These are phyloP conservation scores for Colletotrichum spinosum DNA, from an alignment of 2,329 filamentous ascomycete species.

Conservation along the genomic window DNA sequence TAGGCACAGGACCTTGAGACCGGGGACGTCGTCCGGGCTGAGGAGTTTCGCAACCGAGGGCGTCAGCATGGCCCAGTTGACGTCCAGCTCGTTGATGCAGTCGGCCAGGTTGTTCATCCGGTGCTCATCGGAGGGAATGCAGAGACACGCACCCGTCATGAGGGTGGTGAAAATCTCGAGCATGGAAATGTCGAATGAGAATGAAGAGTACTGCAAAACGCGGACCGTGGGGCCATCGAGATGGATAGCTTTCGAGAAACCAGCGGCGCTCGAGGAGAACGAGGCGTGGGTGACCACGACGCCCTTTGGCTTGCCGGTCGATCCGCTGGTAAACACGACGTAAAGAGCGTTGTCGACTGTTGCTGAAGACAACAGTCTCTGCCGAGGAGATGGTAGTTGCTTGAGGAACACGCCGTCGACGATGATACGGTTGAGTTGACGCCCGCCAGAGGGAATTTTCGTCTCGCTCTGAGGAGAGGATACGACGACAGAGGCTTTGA, in stretches of 20 bases:
- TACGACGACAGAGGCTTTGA: constrained; percentile 11
- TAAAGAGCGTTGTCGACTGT: constrained; percentile 9
- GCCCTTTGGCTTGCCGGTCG: constrained; percentile 32
- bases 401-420: background rate
- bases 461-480: background rate
- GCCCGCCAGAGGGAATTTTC: background rate
- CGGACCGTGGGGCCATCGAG: constrained; percentile 6
- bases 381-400: background rate
- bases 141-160: background rate
- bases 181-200: background rate
- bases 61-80: background rate
- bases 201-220: background rate
- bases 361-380: background rate
- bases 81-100: background rate
- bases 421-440: background rate
- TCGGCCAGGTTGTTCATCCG: background rate
- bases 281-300: constrained; percentile 21
- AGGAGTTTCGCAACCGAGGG: background rate
- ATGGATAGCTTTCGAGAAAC: constrained; percentile 15
- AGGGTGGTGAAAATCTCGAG: background rate
- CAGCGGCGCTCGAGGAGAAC: constrained; percentile 13
- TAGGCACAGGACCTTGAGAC: constrained; percentile 12
- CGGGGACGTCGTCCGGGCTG: background rate
- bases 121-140: background rate
- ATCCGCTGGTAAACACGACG: constrained; percentile 26